Percentiles rank a stretch among this genome's conserved stretches.
Evolutionary conservation across 2,329 filamentous ascomycete genomes (phyloP).

Genomic region (Aschersonia sp.): DNA sequence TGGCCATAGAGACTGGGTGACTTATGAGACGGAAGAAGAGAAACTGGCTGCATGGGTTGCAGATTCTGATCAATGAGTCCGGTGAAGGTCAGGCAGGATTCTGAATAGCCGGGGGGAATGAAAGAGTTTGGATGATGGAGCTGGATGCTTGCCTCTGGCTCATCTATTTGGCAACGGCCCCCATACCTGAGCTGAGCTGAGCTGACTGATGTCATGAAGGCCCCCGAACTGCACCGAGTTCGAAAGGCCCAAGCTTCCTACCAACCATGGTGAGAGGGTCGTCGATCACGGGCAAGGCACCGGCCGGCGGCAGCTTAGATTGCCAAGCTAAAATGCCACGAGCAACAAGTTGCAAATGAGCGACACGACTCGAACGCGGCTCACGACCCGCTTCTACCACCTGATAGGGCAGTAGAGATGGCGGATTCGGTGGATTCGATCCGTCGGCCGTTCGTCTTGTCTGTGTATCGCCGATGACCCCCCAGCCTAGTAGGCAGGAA

Average conservation of each 20-base stretch:
- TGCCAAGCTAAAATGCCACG: not conserved
- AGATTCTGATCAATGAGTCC: too few relatives aligned
- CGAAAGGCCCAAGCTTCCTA: too few relatives aligned
- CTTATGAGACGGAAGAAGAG: too few relatives aligned
- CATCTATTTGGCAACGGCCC: not conserved
- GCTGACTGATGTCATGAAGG: not conserved
- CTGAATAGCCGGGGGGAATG: not conserved
- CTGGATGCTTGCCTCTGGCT: not conserved
- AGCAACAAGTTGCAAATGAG: not conserved
- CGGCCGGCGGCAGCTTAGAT: not conserved
- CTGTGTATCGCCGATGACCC: not conserved
- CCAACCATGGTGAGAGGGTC: too few relatives aligned
- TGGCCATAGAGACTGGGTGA: not conserved
- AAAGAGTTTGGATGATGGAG: not conserved
- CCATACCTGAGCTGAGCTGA: not conserved
- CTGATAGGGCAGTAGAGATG: not conserved
- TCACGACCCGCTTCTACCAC: not conserved
- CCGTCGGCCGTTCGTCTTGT: not conserved
- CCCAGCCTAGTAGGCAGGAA: too few relatives aligned
- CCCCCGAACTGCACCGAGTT: too few relatives aligned
- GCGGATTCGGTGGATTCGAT: not conserved
- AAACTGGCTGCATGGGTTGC: too few relatives aligned
- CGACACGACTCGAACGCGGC: not conserved
- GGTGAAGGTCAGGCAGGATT: too few relatives aligned
- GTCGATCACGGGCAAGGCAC: not conserved